Conservation (phyloP, 148 eudicot species). For the Fagopyrum esculentum region DNA sequence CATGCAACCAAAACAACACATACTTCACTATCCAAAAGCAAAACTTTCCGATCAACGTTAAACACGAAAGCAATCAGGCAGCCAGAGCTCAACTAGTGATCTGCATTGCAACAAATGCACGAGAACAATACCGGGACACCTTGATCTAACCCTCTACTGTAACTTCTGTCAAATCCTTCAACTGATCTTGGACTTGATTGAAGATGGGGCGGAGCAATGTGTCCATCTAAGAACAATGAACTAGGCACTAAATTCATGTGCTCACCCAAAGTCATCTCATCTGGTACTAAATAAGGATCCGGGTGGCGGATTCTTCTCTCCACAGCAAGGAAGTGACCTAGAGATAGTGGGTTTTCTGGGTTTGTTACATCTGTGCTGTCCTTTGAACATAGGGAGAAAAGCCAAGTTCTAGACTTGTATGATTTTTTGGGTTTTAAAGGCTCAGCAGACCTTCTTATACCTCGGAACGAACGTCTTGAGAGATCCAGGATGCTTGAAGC, state of each 20-base stretch:
- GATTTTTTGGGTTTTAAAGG: slow-evolving; percentile 5
- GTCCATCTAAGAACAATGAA: slow-evolving; percentile 23
- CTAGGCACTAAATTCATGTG: slow-evolving; percentile 20
- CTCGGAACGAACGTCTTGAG: slow-evolving; percentile 19
- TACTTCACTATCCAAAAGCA: neutral
- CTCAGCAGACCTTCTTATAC: slow-evolving; percentile 1
- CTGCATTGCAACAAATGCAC: neutral
- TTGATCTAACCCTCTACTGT: neutral
- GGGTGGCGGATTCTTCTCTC: slow-evolving; percentile 22
- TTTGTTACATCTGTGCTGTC: slow-evolving; percentile 16
- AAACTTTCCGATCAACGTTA: neutral
- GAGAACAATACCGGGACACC: neutral
- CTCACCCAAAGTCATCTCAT: slow-evolving; percentile 24
- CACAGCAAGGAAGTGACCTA: slow-evolving; percentile 14
- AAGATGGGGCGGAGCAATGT: slow-evolving; percentile 25
- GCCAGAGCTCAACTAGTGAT: neutral
- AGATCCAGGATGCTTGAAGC: slow-evolving; percentile 39
- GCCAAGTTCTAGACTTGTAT: slow-evolving; percentile 14
- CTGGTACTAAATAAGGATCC: slow-evolving; percentile 6
- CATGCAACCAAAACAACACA: neutral
- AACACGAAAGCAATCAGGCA: too few species aligned
- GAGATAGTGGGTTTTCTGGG: slow-evolving; percentile 13
- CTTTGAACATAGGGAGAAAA: slow-evolving; percentile 18
- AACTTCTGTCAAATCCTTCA: neutral
- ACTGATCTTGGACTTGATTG: slow-evolving; percentile 9